phyloP scores from a whole-genome alignment of 2,329 filamentous ascomycete species.

The Talaromyces islandicus region DNA sequence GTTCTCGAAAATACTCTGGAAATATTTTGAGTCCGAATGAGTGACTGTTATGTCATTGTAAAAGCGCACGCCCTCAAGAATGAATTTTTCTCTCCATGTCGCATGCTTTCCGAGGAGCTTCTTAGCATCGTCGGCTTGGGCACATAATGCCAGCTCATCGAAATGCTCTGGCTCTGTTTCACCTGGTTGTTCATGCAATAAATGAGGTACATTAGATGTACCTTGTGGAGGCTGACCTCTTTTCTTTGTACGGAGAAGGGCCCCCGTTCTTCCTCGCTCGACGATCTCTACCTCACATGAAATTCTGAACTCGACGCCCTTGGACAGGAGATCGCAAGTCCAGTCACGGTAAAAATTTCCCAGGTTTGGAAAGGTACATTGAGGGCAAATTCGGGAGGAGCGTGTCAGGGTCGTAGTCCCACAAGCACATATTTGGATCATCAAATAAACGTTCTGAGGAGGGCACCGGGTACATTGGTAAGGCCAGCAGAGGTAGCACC shows the following conservation, averaged over 20 bases:
- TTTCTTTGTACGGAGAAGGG: not conserved
- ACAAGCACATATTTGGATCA: conserved; percentile 55
- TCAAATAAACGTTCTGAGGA: conserved; percentile 58
- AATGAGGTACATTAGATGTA: conserved; percentile 3
- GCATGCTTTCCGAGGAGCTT: conserved; percentile 47
- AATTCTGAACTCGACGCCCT: conserved; percentile 52
- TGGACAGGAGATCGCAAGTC: conserved; percentile 45
- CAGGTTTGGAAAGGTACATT: conserved; percentile 57
- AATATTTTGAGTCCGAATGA: conserved; percentile 53
- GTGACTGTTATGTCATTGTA: conserved; percentile 59
- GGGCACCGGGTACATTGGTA: conserved; percentile 64
- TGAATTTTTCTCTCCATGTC: conserved; percentile 56
- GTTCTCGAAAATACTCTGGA: conserved; percentile 53
- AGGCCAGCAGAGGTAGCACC: conserved; percentile 63
- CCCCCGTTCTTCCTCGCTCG: not conserved
- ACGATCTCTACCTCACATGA: conserved; percentile 5
- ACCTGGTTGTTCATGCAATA: not conserved
- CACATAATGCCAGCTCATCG: conserved; percentile 56
- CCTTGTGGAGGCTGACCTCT: not conserved
- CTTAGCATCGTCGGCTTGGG: conserved; percentile 50
- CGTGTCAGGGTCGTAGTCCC: conserved; percentile 52
- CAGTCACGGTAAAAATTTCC: conserved; percentile 53
- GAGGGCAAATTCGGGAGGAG: conserved; percentile 50
- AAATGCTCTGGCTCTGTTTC: conserved; percentile 37
- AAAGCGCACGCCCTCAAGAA: conserved; percentile 65